Percentiles rank a stretch among this genome's conserved stretches.
phyloP scores from a whole-genome alignment of 208 protist genomes.

The Wallacemonas rigidus region DNA sequence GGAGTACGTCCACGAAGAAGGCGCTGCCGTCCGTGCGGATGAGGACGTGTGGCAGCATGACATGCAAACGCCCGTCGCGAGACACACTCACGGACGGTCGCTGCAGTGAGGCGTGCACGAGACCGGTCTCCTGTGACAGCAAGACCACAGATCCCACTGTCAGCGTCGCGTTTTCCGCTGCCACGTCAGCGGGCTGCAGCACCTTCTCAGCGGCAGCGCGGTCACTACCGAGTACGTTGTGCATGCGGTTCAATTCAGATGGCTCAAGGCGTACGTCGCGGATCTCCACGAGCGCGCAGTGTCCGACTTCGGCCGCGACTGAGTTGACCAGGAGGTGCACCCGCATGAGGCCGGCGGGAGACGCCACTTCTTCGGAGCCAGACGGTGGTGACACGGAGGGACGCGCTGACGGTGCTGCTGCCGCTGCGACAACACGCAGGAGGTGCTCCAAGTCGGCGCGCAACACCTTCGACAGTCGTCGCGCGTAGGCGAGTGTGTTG shows the following conservation, averaged over 20 bases:
- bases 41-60: background rate
- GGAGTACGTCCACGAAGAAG: conserved; percentile 12
- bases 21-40: background rate
- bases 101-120: background rate
- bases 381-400: background rate
- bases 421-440: background rate
- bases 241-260: background rate
- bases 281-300: conserved; percentile 3
- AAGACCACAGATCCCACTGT: conserved; percentile 4
- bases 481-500: background rate
- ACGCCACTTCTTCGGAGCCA: too few relatives aligned
- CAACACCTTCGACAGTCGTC: background rate
- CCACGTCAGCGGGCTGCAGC: too few relatives aligned
- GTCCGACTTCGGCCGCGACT: conserved; percentile 5
- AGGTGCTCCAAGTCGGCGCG: background rate
- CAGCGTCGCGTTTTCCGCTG: background rate
- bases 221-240: background rate
- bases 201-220: too few relatives aligned
- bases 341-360: background rate
- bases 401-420: background rate
- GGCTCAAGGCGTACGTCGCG: background rate
- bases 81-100: background rate
- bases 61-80: background rate
- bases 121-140: background rate
- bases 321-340: background rate